Conservation (phyloP, 2,329 filamentous ascomycete genomes). For the Lachnellula hyalina region DNA sequence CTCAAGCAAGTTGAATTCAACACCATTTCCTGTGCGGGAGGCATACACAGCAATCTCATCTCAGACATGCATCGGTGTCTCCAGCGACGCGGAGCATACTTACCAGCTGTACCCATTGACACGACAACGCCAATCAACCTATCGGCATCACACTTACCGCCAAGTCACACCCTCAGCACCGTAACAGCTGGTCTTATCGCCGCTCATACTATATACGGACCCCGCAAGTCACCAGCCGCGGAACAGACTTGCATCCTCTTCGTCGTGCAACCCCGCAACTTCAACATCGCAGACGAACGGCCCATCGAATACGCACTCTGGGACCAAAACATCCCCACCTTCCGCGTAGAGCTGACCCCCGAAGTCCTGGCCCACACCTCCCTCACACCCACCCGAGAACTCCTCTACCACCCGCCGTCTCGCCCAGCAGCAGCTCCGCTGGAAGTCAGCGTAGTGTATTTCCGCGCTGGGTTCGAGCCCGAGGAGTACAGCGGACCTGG, state of each 20-base stretch:
- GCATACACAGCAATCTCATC: constrained; percentile 35
- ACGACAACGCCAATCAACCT: not conserved
- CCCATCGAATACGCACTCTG: constrained; percentile 40
- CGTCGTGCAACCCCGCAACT: constrained; percentile 39
- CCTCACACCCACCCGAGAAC: constrained; percentile 27
- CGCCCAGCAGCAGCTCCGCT: constrained; percentile 12
- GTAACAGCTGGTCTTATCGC: constrained; percentile 30
- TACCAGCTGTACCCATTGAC: not conserved
- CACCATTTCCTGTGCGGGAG: constrained; percentile 38
- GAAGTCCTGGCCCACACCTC: constrained; percentile 30
- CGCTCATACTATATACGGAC: constrained; percentile 33
- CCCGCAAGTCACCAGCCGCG: constrained; percentile 12
- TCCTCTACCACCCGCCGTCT: constrained; percentile 34
- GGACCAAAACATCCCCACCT: constrained; percentile 31
- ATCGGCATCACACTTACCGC: constrained; percentile 22
- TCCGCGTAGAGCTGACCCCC: constrained; percentile 33
- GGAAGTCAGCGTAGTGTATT: constrained; percentile 40
- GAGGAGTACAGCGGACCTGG: constrained; percentile 33
- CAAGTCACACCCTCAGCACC: constrained; percentile 30
- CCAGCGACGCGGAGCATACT: constrained; percentile 24
- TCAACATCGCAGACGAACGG: constrained; percentile 41
- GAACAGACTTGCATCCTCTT: constrained; percentile 35
- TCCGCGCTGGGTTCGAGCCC: constrained; percentile 38
- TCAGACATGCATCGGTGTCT: constrained; percentile 39
- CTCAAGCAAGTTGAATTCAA: constrained; percentile 44